Conservation (phyloP, 139 green algal species). For the Picochlorum sp. region DNA sequence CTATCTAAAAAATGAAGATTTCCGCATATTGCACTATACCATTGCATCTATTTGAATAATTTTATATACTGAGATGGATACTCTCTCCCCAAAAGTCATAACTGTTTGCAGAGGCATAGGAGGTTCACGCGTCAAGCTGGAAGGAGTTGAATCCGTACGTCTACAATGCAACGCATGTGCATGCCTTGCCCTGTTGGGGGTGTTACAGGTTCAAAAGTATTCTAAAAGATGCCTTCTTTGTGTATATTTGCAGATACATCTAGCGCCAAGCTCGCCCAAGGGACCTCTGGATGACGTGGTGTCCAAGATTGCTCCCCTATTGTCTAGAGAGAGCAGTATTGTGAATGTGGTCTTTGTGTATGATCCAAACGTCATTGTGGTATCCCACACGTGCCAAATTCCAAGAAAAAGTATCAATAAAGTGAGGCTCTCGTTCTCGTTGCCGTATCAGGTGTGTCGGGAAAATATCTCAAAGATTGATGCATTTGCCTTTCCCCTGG, state of each 20-base stretch:
- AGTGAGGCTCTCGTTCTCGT: neutral
- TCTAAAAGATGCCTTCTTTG: conserved; percentile 2
- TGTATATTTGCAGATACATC: neutral
- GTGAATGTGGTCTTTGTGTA: neutral
- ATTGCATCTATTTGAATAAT: neutral
- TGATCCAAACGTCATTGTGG: neutral
- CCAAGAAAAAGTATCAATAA: conserved; percentile 5
- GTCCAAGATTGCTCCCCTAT: neutral
- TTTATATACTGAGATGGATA: neutral
- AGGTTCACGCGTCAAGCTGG: neutral
- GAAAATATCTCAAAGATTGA: conserved; percentile 1
- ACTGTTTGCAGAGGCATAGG: neutral
- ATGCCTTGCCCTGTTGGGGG: neutral
- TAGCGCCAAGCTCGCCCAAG: neutral
- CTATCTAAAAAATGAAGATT: neutral
- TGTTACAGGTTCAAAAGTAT: neutral
- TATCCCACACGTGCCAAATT: conserved; percentile 2
- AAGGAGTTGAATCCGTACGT: conserved; percentile 3
- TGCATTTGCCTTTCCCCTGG: neutral
- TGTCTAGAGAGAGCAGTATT: neutral
- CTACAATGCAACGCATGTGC: neutral
- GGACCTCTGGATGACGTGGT: conserved; percentile 1
- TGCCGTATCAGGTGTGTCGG: neutral
- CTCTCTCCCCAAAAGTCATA: neutral
- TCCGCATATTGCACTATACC: neutral